Base-by-base conservation (phyloP, 2,329 filamentous ascomycete species). In the Boeremia exigua region DNA sequence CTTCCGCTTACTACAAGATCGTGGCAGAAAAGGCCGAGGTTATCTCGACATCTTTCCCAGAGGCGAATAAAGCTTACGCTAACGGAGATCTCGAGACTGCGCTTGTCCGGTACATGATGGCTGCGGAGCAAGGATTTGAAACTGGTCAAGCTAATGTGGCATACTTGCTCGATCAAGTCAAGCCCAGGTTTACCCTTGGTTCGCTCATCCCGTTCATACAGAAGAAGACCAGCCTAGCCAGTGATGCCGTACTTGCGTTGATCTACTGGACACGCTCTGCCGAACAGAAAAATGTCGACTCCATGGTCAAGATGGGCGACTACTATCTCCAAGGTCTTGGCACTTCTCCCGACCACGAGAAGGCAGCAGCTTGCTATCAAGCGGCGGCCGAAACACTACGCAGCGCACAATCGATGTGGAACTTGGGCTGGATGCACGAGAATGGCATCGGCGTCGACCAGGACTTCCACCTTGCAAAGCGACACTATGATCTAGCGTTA, bases 401-500 rank as follows among this genome's bases (percentile, higher is more conserved):
- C 70, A 96, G 92, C 66, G 95, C 94, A 2, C 96, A 99, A 77
- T 95, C 96, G 12, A 86, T 97, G 54, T 99, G 92, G 85, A 98
- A 99, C 68, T 81, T 99, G 12, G 96, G 95, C 5, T 99, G 95
- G 95, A 98, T 99, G 94, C 92, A 99, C 70, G 95, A 99, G 77
- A 97, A 98, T 69, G 95, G 95, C 7, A 83, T 98, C 45, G 92
- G 93, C 2, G 85, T 98, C 17, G 89, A 90, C 50, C 95, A 99
- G 73, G 95, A 99, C 72, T 99, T 96, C 74, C 95, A 99, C 71
- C 86, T 99, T 53, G 95, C 96, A 2, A 99, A 99, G 78, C 84
- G 95, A 49, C 96, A 93, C 77, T 99, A 99, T 71, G 95, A 99
- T 68, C 84, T 95, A 58, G 94, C 95, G 1, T 80, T 97, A 28